phyloP scores from a whole-genome alignment of 2,329 filamentous ascomycete species.

The Trichophyton benhamiae region DNA sequence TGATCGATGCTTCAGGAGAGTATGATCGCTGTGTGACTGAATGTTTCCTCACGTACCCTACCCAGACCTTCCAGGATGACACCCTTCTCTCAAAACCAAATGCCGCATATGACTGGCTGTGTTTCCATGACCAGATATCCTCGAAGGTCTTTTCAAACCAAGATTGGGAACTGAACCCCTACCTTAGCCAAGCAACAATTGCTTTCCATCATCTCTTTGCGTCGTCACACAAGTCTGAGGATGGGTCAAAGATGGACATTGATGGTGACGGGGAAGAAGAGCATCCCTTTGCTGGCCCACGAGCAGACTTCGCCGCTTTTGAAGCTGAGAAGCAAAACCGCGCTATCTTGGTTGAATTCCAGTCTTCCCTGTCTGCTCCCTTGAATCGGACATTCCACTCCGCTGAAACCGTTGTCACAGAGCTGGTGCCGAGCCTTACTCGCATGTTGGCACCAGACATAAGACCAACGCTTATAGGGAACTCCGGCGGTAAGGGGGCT shows the following conservation, averaged over 20 bases:
- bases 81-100: slow-evolving; percentile 78
- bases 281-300: slow-evolving; percentile 66
- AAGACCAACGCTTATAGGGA: slow-evolving; percentile 76
- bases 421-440: slow-evolving; percentile 73
- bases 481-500: slow-evolving; percentile 50
- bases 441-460: slow-evolving; percentile 79
- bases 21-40: slow-evolving; percentile 53
- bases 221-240: slow-evolving; percentile 48
- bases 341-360: slow-evolving; percentile 59
- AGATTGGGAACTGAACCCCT: slow-evolving; percentile 83
- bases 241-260: slow-evolving; percentile 30
- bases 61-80: slow-evolving; percentile 85
- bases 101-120: slow-evolving; percentile 81
- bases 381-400: slow-evolving; percentile 69
- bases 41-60: slow-evolving; percentile 75
- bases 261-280: slow-evolving; percentile 40
- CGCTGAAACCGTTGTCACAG: slow-evolving; percentile 61
- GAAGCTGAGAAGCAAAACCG: slow-evolving; percentile 72
- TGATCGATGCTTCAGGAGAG: slow-evolving; percentile 51
- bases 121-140: slow-evolving; percentile 80
- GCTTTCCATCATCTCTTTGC: slow-evolving; percentile 90
- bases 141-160: slow-evolving; percentile 68
- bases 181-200: slow-evolving; percentile 73
- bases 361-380: slow-evolving; percentile 57
- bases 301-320: slow-evolving; percentile 67